Evolutionary conservation across 768 basidiomycete genomes (phyloP).

Genomic region (Floccularia luteovirens): DNA sequence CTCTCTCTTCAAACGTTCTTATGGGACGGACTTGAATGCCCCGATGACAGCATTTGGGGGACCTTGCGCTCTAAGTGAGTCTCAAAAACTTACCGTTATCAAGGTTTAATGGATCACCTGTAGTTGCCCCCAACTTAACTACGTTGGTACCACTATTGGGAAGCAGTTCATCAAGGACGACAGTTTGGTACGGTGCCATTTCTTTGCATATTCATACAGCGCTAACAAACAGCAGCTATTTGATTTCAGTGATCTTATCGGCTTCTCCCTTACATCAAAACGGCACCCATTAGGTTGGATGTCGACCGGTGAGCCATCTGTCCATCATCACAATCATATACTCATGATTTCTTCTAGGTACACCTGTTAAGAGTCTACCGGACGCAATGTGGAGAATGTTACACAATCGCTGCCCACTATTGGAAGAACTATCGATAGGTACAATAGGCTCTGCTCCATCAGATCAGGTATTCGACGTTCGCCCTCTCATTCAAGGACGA

Average conservation of each 20-base stretch:
- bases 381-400: conserved; percentile 48
- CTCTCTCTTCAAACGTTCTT: too few relatives aligned
- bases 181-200: conserved; percentile 11
- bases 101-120: too few relatives aligned
- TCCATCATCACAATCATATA: background rate
- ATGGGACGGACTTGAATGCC: too few relatives aligned
- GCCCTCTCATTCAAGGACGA: conserved; percentile 10
- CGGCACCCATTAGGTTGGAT: conserved; percentile 2
- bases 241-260: conserved; percentile 12
- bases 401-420: conserved; percentile 29
- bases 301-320: background rate
- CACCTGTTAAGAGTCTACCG: conserved; percentile 9
- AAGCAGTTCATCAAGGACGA: conserved; percentile 7
- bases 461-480: conserved; percentile 10
- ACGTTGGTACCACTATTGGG: conserved; percentile 15
- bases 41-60: too few relatives aligned
- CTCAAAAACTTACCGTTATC: too few relatives aligned
- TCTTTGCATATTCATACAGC: background rate
- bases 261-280: conserved; percentile 13
- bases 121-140: conserved; percentile 14
- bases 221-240: conserved; percentile 10
- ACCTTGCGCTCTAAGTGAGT: too few relatives aligned
- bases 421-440: conserved; percentile 35
- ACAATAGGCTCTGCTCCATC: conserved; percentile 7
- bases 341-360: background rate